phyloP scores from a whole-genome alignment of 2,329 filamentous ascomycete genomes.

The Verruconis gallopava region DNA sequence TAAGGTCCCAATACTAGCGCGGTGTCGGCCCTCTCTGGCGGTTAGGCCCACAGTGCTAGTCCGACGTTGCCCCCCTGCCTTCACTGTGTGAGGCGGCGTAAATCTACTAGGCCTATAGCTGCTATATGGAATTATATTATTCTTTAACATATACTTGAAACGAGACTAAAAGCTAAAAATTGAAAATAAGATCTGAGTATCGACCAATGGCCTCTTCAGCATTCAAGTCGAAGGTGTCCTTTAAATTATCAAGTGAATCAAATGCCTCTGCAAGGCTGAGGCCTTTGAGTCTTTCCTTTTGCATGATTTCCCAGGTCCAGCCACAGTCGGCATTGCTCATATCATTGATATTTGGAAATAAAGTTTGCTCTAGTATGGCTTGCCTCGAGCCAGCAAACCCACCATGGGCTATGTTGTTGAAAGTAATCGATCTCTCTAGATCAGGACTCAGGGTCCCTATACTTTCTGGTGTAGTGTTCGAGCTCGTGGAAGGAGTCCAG shows the following conservation, averaged over 20 bases:
- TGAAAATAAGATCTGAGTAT: constrained; percentile 23
- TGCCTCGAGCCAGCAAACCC: constrained; percentile 15
- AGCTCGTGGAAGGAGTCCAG: not conserved
- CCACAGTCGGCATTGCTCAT: constrained; percentile 22
- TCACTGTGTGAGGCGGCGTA: too few relatives aligned
- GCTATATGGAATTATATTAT: too few relatives aligned
- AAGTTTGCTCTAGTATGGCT: constrained; percentile 10
- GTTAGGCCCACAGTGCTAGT: too few relatives aligned
- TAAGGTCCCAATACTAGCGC: too few relatives aligned
- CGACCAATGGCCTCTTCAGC: constrained; percentile 31
- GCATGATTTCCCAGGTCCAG: constrained; percentile 50
- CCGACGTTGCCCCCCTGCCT: too few relatives aligned
- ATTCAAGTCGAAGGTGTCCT: constrained; percentile 36
- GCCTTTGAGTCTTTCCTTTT: constrained; percentile 42
- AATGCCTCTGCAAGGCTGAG: constrained; percentile 43
- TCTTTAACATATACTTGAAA: too few relatives aligned
- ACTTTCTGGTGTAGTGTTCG: not conserved
- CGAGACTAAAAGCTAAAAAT: constrained; percentile 5
- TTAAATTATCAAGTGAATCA: constrained; percentile 39
- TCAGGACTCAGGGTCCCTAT: not conserved
- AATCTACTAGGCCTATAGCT: too few relatives aligned
- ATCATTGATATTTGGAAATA: constrained; percentile 15
- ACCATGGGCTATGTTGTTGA: constrained; percentile 7
- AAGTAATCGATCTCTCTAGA: not conserved
- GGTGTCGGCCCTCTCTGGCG: too few relatives aligned